These are phyloP conservation scores for Haplosporangium gracile DNA, from an alignment of 192 early-diverging fungal species.

Conservation along the genomic window DNA sequence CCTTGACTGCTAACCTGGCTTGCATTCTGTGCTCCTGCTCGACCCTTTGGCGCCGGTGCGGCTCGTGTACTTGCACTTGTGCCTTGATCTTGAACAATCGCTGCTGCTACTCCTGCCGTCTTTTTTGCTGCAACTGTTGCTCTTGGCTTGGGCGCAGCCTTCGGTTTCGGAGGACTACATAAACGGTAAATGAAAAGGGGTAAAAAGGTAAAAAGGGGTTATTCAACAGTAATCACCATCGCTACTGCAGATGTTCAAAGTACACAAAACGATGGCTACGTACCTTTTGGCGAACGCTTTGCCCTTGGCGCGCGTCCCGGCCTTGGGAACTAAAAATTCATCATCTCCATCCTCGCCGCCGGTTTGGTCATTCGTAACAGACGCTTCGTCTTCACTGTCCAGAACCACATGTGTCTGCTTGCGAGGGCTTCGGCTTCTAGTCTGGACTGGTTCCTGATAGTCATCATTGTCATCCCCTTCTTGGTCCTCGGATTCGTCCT, in stretches of 20 bases:
- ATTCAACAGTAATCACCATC: neutral
- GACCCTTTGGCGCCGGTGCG: slow-evolving; percentile 13
- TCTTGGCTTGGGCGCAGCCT: neutral
- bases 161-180: slow-evolving; percentile 12
- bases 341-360: slow-evolving; percentile 14
- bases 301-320: slow-evolving; percentile 25
- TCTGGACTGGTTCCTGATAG: neutral
- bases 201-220: neutral
- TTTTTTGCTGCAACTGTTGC: neutral
- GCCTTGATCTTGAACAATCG: slow-evolving; percentile 14
- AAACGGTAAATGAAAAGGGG: neutral
- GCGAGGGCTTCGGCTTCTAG: neutral
- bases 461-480: slow-evolving; percentile 8
- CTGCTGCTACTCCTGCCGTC: slow-evolving; percentile 10
- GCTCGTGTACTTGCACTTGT: slow-evolving; percentile 17
- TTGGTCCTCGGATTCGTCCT: slow-evolving; percentile 16
- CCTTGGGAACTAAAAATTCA: slow-evolving; percentile 25
- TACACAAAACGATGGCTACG: neutral
- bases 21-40: neutral
- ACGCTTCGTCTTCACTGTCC: slow-evolving; percentile 44
- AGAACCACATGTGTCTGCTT: slow-evolving; percentile 51
- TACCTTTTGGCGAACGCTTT: slow-evolving; percentile 38
- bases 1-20: slow-evolving; percentile 14
- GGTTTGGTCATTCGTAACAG: slow-evolving; percentile 3
- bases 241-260: no score